Conservation (phyloP, 306 rosid species). For the Prinsepia uniflora region DNA sequence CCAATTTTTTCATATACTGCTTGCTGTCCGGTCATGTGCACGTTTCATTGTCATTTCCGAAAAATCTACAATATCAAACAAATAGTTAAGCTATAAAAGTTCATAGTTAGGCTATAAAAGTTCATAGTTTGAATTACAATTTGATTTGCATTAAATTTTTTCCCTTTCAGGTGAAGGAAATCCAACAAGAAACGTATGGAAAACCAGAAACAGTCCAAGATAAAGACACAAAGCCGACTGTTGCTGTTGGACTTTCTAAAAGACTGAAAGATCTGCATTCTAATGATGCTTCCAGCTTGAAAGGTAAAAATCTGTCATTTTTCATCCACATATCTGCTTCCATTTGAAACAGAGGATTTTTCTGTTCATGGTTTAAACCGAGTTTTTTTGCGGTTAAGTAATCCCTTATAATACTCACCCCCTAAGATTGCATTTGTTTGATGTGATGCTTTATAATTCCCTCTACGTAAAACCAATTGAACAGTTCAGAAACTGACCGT, state of each 20-base stretch:
- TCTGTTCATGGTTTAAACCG: not conserved
- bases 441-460: not conserved
- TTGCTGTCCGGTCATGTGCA: not conserved
- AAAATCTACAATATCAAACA: not conserved
- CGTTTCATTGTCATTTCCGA: not conserved
- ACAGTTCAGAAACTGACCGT: not conserved
- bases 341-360: not conserved
- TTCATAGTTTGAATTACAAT: not conserved
- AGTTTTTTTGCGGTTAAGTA: not conserved
- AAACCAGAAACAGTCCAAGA: constrained; percentile 54
- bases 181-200: constrained; percentile 63
- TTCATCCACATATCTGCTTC: not conserved
- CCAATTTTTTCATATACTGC: not conserved
- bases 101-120: not conserved
- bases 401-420: not conserved
- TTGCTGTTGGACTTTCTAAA: constrained; percentile 90
- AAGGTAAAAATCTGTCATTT: constrained; percentile 46
- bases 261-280: constrained; percentile 81
- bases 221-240: constrained; percentile 69
- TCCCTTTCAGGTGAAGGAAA: constrained; percentile 72
- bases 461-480: not conserved
- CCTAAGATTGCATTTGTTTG: not conserved
- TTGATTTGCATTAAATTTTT: constrained; percentile 16
- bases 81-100: not conserved
- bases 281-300: constrained; percentile 83